These are phyloP conservation scores for Aurantiochytrium sp. DNA, from an alignment of 108 stramenopile species.

Conservation along the genomic window DNA sequence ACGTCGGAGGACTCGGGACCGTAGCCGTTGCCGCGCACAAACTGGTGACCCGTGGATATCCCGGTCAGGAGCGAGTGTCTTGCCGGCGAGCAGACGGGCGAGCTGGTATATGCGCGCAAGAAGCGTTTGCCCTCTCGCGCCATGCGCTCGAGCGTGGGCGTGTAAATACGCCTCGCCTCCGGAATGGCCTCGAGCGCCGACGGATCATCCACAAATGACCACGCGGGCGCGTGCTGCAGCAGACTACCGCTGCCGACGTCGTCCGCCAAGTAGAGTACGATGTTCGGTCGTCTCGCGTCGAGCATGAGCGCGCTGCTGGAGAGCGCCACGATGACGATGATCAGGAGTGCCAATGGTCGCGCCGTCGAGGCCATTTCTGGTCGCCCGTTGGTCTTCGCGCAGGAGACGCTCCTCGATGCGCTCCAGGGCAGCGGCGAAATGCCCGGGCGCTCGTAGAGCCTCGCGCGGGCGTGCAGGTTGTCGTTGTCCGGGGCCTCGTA, in stretches of 20 bases:
- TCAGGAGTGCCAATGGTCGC: too few species aligned
- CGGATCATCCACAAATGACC: neutral
- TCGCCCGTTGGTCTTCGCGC: too few species aligned
- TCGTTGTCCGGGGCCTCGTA: too few species aligned
- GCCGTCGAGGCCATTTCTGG: too few species aligned
- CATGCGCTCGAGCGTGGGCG: slow-evolving; percentile 22
- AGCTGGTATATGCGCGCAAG: neutral
- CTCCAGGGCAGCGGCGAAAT: too few species aligned
- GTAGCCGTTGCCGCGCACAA: neutral
- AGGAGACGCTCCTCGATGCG: too few species aligned
- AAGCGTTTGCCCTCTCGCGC: slow-evolving; percentile 9
- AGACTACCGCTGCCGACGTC: neutral
- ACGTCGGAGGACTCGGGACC: neutral
- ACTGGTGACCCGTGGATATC: neutral
- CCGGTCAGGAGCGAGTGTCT: slow-evolving; percentile 4
- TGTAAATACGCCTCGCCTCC: neutral
- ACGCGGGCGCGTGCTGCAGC: neutral
- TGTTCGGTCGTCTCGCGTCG: neutral
- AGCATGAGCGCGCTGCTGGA: neutral
- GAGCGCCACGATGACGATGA: too few species aligned
- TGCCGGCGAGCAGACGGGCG: neutral
- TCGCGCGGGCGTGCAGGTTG: too few species aligned
- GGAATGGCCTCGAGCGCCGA: neutral
- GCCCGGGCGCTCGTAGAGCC: too few species aligned
- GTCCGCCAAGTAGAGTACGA: neutral